Percentiles rank a stretch among this genome's conserved stretches.
phyloP scores from a whole-genome alignment of 345 rosid genomes.

The Dipteronia dyeriana region DNA sequence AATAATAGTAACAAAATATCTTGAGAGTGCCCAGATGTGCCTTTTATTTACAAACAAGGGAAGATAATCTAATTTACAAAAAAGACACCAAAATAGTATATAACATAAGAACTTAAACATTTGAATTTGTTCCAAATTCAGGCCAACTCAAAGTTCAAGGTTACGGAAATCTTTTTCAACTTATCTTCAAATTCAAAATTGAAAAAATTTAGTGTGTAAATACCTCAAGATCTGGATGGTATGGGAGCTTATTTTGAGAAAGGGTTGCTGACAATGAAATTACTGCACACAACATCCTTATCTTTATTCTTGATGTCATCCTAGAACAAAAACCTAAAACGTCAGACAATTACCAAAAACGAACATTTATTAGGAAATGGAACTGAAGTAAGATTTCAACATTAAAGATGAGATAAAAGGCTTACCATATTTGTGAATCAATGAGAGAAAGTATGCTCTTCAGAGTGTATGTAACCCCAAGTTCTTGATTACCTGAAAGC shows the following conservation, averaged over 20 bases:
- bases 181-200: neutral
- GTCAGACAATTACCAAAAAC: constrained; percentile 17
- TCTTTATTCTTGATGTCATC: constrained; percentile 57
- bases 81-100: neutral
- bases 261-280: constrained; percentile 61
- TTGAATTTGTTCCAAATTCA: neutral
- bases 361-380: neutral
- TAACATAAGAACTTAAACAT: neutral
- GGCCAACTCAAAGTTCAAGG: constrained; percentile 1
- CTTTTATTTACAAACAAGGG: neutral
- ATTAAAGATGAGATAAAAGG: neutral
- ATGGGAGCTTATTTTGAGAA: constrained; percentile 77
- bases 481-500: constrained; percentile 56
- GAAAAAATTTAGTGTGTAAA: too few species aligned
- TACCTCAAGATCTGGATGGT: constrained; percentile 59
- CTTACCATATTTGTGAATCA: constrained; percentile 62
- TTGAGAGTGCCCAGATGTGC: neutral
- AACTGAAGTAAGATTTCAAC: neutral
- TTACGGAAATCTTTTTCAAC: neutral
- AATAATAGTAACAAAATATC: neutral
- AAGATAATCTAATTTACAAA: neutral
- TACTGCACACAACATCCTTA: constrained; percentile 56
- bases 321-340: constrained; percentile 36
- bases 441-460: constrained; percentile 52
- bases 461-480: constrained; percentile 47